Base-by-base conservation (phyloP, 257 asterid genomes). In the Rauvolfia tetraphylla region DNA sequence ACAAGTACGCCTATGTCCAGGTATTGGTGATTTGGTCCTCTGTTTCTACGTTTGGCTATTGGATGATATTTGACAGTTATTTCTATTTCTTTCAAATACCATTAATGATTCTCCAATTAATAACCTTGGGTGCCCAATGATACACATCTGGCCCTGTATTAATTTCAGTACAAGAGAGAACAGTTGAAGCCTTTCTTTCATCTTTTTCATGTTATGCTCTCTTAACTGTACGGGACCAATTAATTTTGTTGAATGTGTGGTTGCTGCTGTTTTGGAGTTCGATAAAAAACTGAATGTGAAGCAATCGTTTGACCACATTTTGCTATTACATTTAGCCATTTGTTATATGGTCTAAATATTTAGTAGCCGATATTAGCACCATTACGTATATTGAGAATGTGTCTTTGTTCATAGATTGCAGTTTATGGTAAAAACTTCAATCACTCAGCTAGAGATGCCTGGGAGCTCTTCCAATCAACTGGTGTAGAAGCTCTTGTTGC, bases 1-100 rank as follows among this genome's bases (percentile, higher is more conserved):
- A 95, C 80, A 95, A 95, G 83, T 95, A 95, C 78, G 99, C 99
- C 73, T 95, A 92, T 88, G 99, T 95, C 78, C 95, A 91, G 99
- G 99, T 95, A 88, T 53, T 2, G 13, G 48, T 48, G 27, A 14
- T 46, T 62, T 49, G 6, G 20, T 65, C n/a, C 36, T 4, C 1
- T n/a, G n/a, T n/a, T 48, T 63, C 34, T 51, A 74, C 22, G 15
- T 1, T 34, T 31, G 8, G 39, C 22, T 46, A 36, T 34, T 12
- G 48, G 11, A 62, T 29, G 59, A 34, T 34, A 9, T 31, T 17
- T 22, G 44, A 61, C 5, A 5, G 59, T 8, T 42, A 38, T 54
- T 73, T 54, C 33, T 15, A 13, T 38, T 0, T 2, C 15, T n/a
- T 41, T 17, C 49, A 12, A 7, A 17, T 5, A 31, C 25, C 27